A percentile compares a stretch with the other conserved stretches of the same genome.
These are phyloP conservation scores for Fusarium sp. DNA, from an alignment of 2,329 filamentous ascomycete species.

Conservation along the genomic window DNA sequence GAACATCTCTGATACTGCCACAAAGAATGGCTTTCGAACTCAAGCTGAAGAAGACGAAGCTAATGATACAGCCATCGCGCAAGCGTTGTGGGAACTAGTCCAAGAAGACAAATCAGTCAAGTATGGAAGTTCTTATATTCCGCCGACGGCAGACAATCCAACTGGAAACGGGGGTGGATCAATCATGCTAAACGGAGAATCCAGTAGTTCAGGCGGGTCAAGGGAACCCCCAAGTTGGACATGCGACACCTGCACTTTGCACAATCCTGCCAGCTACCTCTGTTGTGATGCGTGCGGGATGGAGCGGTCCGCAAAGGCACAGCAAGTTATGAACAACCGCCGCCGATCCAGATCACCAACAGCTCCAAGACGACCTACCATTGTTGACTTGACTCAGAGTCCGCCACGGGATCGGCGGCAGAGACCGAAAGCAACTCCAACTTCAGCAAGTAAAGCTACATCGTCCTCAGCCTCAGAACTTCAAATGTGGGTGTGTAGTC, in stretches of 20 bases:
- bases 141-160: constrained; percentile 60
- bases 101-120: constrained; percentile 75
- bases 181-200: constrained; percentile 38
- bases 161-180: constrained; percentile 54
- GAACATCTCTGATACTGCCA: constrained; percentile 69
- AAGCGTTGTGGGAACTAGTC: constrained; percentile 85
- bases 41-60: constrained; percentile 88
- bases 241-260: constrained; percentile 65
- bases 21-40: constrained; percentile 79
- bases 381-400: constrained; percentile 50
- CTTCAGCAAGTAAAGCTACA: neutral
- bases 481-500: constrained; percentile 60
- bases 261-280: constrained; percentile 61
- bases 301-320: constrained; percentile 48
- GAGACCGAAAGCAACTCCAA: constrained; percentile 6
- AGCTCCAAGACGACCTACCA: constrained; percentile 23
- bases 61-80: constrained; percentile 85
- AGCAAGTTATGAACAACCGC: constrained; percentile 27
- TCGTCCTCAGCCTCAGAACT: constrained; percentile 36
- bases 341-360: constrained; percentile 30
- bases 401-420: constrained; percentile 39
- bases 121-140: constrained; percentile 64
- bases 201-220: constrained; percentile 5
- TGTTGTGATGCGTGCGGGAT: constrained; percentile 66
- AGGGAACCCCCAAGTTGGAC: constrained; percentile 54